phyloP scores from a whole-genome alignment of 2,329 filamentous ascomycete species.

The Fusarium multiceps region DNA sequence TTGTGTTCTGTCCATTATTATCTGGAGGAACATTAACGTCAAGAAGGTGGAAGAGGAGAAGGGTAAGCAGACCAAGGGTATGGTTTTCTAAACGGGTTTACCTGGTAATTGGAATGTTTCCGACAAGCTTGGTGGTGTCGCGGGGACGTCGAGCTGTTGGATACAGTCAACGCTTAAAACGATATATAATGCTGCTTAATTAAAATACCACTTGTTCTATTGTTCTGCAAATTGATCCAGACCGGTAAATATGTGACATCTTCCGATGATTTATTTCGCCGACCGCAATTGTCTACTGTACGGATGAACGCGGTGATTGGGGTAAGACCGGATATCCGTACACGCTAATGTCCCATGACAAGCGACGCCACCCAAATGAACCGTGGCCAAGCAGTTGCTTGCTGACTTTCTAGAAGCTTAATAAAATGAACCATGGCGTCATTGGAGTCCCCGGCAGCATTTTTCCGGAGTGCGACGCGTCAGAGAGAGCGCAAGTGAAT shows the following conservation, averaged over 20 bases:
- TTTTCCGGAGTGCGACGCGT: too few relatives aligned
- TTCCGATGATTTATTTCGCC: too few relatives aligned
- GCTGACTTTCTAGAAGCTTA: background rate
- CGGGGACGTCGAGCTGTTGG: background rate
- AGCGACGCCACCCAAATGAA: background rate
- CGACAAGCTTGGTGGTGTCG: too few relatives aligned
- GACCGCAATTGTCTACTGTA: too few relatives aligned
- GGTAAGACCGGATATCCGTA: background rate
- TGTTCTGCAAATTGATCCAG: accelerated
- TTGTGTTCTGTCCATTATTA: conserved; percentile 48
- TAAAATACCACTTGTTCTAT: background rate
- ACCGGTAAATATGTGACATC: background rate
- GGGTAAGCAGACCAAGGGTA: conserved; percentile 50
- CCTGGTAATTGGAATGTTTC: background rate
- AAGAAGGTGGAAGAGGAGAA: conserved; percentile 52
- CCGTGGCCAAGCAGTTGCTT: background rate
- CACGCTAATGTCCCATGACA: background rate
- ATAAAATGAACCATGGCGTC: background rate
- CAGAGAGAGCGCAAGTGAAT: background rate
- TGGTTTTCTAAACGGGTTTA: background rate
- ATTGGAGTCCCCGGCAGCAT: background rate
- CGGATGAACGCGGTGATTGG: background rate
- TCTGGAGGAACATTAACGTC: conserved; percentile 57
- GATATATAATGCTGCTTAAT: background rate
- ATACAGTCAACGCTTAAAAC: background rate